Conservation (phyloP, 1,284 basidiomycete species). For the Ceratobasidium sp. region DNA sequence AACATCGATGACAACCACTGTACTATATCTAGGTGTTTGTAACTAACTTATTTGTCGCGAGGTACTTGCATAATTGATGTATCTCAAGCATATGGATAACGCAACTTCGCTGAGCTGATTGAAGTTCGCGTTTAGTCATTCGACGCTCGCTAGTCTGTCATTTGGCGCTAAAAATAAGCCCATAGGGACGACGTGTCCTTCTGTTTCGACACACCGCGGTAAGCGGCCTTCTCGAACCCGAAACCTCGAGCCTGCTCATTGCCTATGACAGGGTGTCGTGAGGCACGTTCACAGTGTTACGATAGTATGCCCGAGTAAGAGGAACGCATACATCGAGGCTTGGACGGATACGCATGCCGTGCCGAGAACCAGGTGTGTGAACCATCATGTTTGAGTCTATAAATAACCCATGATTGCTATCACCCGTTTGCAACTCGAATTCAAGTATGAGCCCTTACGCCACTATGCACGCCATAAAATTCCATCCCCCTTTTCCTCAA, state of each 20-base stretch:
- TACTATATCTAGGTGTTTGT: slow-evolving; percentile 9
- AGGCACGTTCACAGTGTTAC: not conserved
- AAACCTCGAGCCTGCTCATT: not conserved
- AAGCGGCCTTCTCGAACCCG: not conserved
- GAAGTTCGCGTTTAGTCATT: not conserved
- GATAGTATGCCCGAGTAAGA: not conserved
- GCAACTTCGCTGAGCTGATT: not conserved
- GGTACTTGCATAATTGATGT: not conserved
- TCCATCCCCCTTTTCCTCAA: not conserved
- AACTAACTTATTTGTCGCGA: not conserved
- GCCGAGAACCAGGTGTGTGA: slow-evolving; percentile 33
- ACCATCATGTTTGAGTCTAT: slow-evolving; percentile 11
- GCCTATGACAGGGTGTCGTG: not conserved
- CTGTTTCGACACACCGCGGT: not conserved
- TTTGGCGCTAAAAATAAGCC: not conserved
- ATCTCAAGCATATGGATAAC: not conserved
- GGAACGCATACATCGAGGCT: not conserved
- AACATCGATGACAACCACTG: not conserved
- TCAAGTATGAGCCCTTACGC: not conserved
- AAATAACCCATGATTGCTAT: slow-evolving; percentile 11
- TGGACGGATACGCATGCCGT: slow-evolving; percentile 8
- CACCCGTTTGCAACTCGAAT: slow-evolving; percentile 2
- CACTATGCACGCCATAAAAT: not conserved
- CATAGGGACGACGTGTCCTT: not conserved
- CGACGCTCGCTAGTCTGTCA: not conserved